Evolutionary conservation across 148 eudicot species (phyloP).

Genomic region (Gaultheria prostrata): DNA sequence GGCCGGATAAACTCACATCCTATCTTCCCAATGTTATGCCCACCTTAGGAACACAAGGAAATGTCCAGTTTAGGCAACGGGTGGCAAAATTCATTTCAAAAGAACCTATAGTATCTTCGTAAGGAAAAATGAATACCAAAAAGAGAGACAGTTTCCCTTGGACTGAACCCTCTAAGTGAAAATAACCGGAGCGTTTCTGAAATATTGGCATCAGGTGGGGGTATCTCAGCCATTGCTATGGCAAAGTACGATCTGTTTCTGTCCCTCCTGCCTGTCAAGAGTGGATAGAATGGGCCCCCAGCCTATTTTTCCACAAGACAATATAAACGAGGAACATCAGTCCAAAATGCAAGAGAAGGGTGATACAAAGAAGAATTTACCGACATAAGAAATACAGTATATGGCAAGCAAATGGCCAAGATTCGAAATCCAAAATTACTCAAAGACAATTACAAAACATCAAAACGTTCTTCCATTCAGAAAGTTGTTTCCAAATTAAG

Average conservation of each 20-base stretch:
- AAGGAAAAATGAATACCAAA: slow-evolving; percentile 12
- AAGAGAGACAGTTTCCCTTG: slow-evolving; percentile 22
- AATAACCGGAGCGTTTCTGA: slow-evolving; percentile 16
- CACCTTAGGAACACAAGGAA: slow-evolving; percentile 27
- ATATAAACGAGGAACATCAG: not conserved
- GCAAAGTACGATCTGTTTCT: slow-evolving; percentile 10
- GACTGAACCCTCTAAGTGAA: slow-evolving; percentile 11
- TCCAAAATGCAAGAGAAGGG: not conserved
- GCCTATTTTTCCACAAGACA: slow-evolving; percentile 10
- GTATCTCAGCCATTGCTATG: slow-evolving; percentile 16
- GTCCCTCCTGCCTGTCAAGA: slow-evolving; percentile 22
- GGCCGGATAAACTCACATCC: slow-evolving; percentile 39
- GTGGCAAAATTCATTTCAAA: not conserved
- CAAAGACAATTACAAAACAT: not conserved
- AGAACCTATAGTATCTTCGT: not conserved
- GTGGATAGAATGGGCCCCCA: slow-evolving; percentile 23
- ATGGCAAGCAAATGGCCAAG: not conserved
- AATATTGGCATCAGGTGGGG: slow-evolving; percentile 12
- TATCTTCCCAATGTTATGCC: slow-evolving; percentile 52
- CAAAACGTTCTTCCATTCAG: not conserved
- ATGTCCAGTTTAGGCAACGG: not conserved
- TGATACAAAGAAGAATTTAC: not conserved
- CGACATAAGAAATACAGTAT: not conserved
- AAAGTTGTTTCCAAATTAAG: not conserved
- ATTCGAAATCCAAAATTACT: not conserved